Base-by-base conservation (phyloP, 1,284 basidiomycete species). In the Ustilago nuda region DNA sequence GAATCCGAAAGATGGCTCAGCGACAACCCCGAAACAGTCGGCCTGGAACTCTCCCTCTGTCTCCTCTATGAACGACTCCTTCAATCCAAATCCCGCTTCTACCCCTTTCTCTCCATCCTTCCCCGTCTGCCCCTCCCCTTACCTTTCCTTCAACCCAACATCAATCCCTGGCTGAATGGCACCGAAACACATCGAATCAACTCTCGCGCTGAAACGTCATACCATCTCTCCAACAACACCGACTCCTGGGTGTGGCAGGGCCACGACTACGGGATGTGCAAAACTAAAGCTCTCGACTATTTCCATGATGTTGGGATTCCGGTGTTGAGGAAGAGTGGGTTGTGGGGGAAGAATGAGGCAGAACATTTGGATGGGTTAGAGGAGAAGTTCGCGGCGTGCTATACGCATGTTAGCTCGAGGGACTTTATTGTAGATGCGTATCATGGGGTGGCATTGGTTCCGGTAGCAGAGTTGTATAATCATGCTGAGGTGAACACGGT, bases 401-500 rank as follows among this genome's bases (percentile, higher is more conserved):
- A 78, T 30, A 74, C 74, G 8, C 58, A 81, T 19, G 82, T 84
- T 11, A 78, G 76, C 13, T 78, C 73, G 53, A 69, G 84, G 13
- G 78, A 82, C 15, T 85, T 85, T 59, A 72, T 84, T 27, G 58
- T 83, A 1, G 81, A 85, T 51, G 37, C 79, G 2, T 79, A 64
- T 32, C 83, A 84, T 51, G 80, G 72, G 0, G 70, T 79, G 0
- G 81, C 61, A 13, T 51, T 84, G 56, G 81, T 82, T 5, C 82
- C 83, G 13, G 54, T 84, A 11, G 79, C 81, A 9, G 83, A 84
- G 58, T 56, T 81, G 53, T 85, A 82, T 52, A 82, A 85, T 35
- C 83, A 85, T 56, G 57, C 70, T 2, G 76, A 77, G 17, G 35
- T 41, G 33, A 70, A 74, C 53, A 77, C 76, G 55, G 72, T 81